These are phyloP conservation scores for Cavenderia fasciculata DNA, from an alignment of 78 protist genomes.

Conservation along the genomic window DNA sequence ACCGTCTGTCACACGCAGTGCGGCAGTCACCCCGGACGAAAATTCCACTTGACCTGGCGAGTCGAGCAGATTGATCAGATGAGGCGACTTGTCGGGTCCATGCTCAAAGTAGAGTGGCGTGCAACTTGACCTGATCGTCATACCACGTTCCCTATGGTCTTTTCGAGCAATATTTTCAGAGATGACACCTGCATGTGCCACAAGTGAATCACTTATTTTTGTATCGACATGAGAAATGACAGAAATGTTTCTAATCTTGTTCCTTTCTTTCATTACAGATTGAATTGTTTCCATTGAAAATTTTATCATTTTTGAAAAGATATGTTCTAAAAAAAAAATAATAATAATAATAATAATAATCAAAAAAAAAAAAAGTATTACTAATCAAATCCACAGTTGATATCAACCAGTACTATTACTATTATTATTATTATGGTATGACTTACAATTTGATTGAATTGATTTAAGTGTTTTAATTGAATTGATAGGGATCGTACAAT, in stretches of 20 bases:
- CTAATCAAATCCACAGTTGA: too few species aligned
- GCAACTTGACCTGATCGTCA: constrained; percentile 91
- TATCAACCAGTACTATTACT: too few species aligned
- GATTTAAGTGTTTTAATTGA: too few species aligned
- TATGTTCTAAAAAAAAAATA: too few species aligned
- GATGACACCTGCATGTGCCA: constrained; percentile 97
- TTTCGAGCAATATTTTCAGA: constrained; percentile 77
- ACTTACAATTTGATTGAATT: too few species aligned
- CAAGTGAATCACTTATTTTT: constrained; percentile 98
- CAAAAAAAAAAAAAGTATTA: too few species aligned
- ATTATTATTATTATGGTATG: too few species aligned
- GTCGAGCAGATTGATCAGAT: constrained; percentile 98
- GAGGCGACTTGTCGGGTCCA: too few species aligned
- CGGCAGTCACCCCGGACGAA: constrained; percentile 98
- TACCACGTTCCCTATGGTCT: constrained; percentile 89
- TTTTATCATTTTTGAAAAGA: constrained; percentile 86
- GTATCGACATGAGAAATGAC: constrained; percentile 96
- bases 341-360: too few species aligned
- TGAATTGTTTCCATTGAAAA: constrained; percentile 94
- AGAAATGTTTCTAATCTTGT: constrained; percentile 96
- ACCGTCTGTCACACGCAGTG: constrained; percentile 99
- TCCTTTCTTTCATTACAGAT: constrained; percentile 87
- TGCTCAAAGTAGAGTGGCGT: constrained; percentile 83
- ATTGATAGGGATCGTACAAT: too few species aligned
- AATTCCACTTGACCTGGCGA: constrained; percentile 98